phyloP scores from a whole-genome alignment of 176 grass and related monocot genomes.

The Bromus sterilis region DNA sequence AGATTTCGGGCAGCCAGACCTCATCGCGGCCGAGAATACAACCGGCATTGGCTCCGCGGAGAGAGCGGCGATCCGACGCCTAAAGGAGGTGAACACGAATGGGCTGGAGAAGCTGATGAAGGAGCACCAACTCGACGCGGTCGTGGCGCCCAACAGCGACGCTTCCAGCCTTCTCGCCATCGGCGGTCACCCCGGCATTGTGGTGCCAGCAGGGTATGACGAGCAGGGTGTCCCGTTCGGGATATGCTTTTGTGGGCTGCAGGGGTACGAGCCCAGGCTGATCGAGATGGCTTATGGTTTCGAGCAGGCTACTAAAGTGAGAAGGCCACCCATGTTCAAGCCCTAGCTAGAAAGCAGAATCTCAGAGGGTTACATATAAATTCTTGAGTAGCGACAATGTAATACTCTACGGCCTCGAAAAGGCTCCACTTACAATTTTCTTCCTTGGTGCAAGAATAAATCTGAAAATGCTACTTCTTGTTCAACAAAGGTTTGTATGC shows the following conservation, averaged over 20 bases:
- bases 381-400: not conserved
- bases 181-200: constrained; percentile 41
- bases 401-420: not conserved
- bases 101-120: constrained; percentile 47
- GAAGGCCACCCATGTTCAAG: constrained; percentile 29
- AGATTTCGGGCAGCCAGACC: constrained; percentile 1
- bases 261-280: constrained; percentile 53
- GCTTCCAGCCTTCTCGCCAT: constrained; percentile 10
- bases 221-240: constrained; percentile 32
- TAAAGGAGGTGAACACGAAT: constrained; percentile 1
- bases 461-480: too few species aligned
- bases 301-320: constrained; percentile 51
- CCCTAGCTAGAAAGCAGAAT: too few species aligned
- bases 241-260: constrained; percentile 48
- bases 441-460: too few species aligned
- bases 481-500: too few species aligned
- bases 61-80: constrained; percentile 3
- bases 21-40: constrained; percentile 25
- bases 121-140: constrained; percentile 30
- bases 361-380: not conserved
- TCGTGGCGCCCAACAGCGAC: not conserved
- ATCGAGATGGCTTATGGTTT: constrained; percentile 59
- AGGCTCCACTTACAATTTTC: not conserved
- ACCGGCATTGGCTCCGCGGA: not conserved
- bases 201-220: constrained; percentile 50